These are phyloP conservation scores for baker's yeast (Saccharomyces cerevisiae) DNA, from an alignment of 805 yeast genomes.

Conservation along the genomic window DNA sequence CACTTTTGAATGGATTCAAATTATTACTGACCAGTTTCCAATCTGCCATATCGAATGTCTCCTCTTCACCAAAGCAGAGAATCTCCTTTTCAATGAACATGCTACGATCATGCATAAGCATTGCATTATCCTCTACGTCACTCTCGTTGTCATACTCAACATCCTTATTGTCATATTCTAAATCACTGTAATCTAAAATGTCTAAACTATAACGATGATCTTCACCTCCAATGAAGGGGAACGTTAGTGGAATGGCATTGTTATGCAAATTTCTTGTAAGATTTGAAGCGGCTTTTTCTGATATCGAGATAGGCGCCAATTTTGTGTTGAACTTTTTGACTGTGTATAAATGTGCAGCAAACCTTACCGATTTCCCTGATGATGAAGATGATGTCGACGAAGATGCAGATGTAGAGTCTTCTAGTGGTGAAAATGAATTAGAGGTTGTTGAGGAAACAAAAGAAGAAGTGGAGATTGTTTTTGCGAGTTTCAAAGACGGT, in stretches of 20 bases:
- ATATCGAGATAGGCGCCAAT: constrained; percentile 52
- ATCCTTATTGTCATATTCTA: background rate
- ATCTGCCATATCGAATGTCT: constrained; percentile 7
- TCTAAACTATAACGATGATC: constrained; percentile 2
- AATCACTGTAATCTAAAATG: background rate
- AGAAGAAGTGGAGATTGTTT: constrained; percentile 9
- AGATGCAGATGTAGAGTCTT: constrained; percentile 8
- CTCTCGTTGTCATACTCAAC: constrained; percentile 4
- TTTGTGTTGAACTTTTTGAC: constrained; percentile 53
- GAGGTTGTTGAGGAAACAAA: constrained; percentile 9
- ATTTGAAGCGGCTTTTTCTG: constrained; percentile 36
- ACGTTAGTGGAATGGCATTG: constrained; percentile 1
- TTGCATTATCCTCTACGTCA: constrained; percentile 2
- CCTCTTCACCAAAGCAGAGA: background rate
- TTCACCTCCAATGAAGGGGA: constrained; percentile 3
- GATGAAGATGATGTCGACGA: constrained; percentile 9
- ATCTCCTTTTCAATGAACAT: background rate
- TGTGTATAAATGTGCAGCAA: constrained; percentile 49
- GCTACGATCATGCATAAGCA: constrained; percentile 1
- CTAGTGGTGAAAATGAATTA: constrained; percentile 17
- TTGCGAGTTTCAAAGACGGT: constrained; percentile 14
- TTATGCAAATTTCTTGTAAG: background rate
- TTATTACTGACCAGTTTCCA: constrained; percentile 8
- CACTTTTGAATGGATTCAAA: constrained; percentile 3
- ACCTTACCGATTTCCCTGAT: constrained; percentile 45